Evolutionary conservation across 352 stramenopile genomes (phyloP).

Genomic region (Phytophthora sansomeana): DNA sequence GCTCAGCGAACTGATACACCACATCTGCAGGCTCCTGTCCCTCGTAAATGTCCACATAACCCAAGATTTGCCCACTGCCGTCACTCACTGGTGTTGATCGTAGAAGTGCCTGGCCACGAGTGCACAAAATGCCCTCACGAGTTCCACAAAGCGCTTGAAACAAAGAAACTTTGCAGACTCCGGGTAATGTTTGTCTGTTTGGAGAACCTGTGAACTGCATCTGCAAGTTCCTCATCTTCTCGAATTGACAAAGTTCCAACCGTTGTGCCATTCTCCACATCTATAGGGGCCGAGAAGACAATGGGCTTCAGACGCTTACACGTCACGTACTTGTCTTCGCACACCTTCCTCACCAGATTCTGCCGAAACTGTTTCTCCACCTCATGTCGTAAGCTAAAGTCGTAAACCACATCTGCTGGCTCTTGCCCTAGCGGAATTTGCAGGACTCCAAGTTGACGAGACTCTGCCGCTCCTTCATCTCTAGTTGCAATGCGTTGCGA

Average conservation of each 20-base stretch:
- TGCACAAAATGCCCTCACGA: slow-evolving; percentile 63
- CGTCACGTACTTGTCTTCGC: slow-evolving; percentile 55
- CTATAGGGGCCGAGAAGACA: slow-evolving; percentile 65
- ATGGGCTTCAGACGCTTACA: slow-evolving; percentile 55
- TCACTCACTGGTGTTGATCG: slow-evolving; percentile 53
- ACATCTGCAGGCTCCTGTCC: slow-evolving; percentile 78
- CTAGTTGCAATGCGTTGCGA: slow-evolving; percentile 46
- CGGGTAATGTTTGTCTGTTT: slow-evolving; percentile 57
- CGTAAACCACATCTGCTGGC: slow-evolving; percentile 59
- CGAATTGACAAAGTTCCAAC: slow-evolving; percentile 49
- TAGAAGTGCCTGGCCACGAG: slow-evolving; percentile 62
- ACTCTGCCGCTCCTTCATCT: slow-evolving; percentile 17
- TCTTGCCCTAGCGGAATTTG: slow-evolving; percentile 63
- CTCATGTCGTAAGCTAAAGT: slow-evolving; percentile 49
- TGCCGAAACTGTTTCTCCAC: slow-evolving; percentile 49
- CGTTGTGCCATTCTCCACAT: slow-evolving; percentile 54
- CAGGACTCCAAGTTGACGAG: slow-evolving; percentile 50
- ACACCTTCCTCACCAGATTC: slow-evolving; percentile 61
- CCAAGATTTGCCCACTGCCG: slow-evolving; percentile 42
- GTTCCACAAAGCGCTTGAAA: slow-evolving; percentile 64
- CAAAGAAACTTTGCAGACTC: slow-evolving; percentile 53
- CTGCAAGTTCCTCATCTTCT: slow-evolving; percentile 76
- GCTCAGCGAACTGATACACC: slow-evolving; percentile 71
- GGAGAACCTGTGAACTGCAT: slow-evolving; percentile 70
- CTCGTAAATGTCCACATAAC: slow-evolving; percentile 66